Percentiles rank a stretch among this genome's conserved stretches.
These are phyloP conservation scores for Centrapalus pauciflorus DNA, from an alignment of 129 eudicot genomes.

Conservation along the genomic window DNA sequence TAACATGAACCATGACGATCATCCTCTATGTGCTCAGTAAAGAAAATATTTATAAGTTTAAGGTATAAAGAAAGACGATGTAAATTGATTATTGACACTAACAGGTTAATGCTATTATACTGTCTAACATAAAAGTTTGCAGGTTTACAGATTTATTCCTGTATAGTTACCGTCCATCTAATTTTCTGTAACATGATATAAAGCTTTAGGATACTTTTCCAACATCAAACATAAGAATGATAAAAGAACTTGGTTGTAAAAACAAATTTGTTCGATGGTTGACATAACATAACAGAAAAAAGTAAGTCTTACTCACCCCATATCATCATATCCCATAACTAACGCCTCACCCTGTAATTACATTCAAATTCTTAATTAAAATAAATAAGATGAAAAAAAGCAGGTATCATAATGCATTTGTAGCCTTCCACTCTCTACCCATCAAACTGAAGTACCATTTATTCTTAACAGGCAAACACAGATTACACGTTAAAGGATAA, in stretches of 20 bases:
- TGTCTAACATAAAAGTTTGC: not conserved
- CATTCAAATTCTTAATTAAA: conserved; percentile 10
- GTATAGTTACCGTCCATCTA: not conserved
- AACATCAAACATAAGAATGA: not conserved
- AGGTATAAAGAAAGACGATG: not conserved
- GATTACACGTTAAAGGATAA: too few species aligned
- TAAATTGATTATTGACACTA: not conserved
- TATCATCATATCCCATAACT: conserved; percentile 95
- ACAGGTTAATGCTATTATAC: not conserved
- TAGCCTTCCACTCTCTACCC: too few species aligned
- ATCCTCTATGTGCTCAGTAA: not conserved
- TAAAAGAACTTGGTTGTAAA: conserved; percentile 3
- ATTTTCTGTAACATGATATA: not conserved
- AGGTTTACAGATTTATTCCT: not conserved
- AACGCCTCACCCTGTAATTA: conserved; percentile 93
- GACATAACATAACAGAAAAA: not conserved
- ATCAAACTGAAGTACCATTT: too few species aligned
- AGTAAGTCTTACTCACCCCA: conserved; percentile 66
- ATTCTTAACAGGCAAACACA: too few species aligned
- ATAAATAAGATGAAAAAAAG: not conserved
- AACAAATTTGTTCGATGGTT: not conserved
- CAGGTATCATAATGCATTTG: not conserved
- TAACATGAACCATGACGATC: not conserved
- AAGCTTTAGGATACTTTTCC: conserved; percentile 1
- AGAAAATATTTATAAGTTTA: not conserved